Evolutionary conservation across 179 eudicot genomes (phyloP).

Genomic region (Drosera spatulata): DNA sequence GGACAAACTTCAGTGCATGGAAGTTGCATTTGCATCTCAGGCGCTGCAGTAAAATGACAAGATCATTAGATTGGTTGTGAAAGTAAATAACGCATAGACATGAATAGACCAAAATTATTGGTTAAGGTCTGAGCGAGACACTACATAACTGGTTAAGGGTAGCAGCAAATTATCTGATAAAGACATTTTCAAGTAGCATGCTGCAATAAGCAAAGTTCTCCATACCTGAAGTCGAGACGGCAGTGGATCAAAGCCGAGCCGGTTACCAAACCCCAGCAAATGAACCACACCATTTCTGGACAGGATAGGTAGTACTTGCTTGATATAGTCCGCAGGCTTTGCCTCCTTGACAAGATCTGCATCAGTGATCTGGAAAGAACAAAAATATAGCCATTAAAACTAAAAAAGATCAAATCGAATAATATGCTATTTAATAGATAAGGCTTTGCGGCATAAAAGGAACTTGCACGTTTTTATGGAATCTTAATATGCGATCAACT

Average conservation of each 20-base stretch:
- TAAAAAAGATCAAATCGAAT: neutral
- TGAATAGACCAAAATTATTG: too few relatives aligned
- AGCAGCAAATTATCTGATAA: too few relatives aligned
- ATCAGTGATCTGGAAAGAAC: conserved; percentile 66
- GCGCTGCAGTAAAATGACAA: conserved; percentile 36
- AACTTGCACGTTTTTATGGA: too few relatives aligned
- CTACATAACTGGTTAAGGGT: too few relatives aligned
- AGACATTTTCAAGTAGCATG: too few relatives aligned
- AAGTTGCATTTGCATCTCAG: conserved; percentile 96
- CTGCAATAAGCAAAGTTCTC: conserved; percentile 1
- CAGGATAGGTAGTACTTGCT: conserved; percentile 57
- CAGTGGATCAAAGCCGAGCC: conserved; percentile 87
- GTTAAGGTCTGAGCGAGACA: too few relatives aligned
- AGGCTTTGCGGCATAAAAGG: too few relatives aligned
- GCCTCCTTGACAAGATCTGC: conserved; percentile 87
- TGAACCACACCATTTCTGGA: conserved; percentile 63
- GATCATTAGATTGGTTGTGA: too few relatives aligned
- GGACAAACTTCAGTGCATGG: conserved; percentile 75
- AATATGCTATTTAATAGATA: neutral
- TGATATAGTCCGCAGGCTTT: conserved; percentile 43
- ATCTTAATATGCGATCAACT: conserved; percentile 14
- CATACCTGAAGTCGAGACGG: conserved; percentile 74
- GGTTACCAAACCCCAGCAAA: conserved; percentile 85
- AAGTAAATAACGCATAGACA: conserved; percentile 27
- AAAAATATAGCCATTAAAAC: conserved; percentile 2